phyloP scores from a whole-genome alignment of 2,329 filamentous ascomycete genomes.

The Fusarium stilboides region DNA sequence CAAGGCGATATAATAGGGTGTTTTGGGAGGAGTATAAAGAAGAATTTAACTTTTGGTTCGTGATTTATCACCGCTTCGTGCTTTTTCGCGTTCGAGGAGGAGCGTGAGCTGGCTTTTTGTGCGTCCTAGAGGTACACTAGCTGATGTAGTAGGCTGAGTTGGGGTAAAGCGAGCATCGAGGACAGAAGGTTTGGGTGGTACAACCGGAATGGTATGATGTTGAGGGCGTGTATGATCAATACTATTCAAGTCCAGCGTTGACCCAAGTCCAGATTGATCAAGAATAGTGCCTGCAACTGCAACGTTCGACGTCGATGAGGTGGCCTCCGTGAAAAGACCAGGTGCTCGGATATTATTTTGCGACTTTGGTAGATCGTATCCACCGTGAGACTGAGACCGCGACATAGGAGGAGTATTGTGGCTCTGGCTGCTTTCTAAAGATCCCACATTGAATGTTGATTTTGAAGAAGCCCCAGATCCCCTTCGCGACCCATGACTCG shows the following conservation, averaged over 20 bases:
- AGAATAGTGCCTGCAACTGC: conserved; percentile 62
- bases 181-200: conserved; percentile 47
- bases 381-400: conserved; percentile 54
- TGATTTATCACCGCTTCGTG: conserved; percentile 51
- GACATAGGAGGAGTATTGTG: conserved; percentile 48
- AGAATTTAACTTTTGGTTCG: conserved; percentile 48
- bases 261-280: conserved; percentile 55
- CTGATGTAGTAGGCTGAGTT: conserved; percentile 63
- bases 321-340: conserved; percentile 55
- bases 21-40: conserved; percentile 22
- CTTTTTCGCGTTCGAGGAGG: conserved; percentile 69
- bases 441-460: conserved; percentile 45
- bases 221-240: conserved; percentile 38
- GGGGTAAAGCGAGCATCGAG: conserved; percentile 62
- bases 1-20: conserved; percentile 9
- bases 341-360: conserved; percentile 38
- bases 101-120: conserved; percentile 74
- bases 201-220: conserved; percentile 48
- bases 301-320: conserved; percentile 59
- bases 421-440: conserved; percentile 41
- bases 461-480: conserved; percentile 44
- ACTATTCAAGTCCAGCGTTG: conserved; percentile 50
- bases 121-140: conserved; percentile 66
- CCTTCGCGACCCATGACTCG: conserved; percentile 37
- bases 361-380: conserved; percentile 44